Evolutionary conservation across 192 early-diverging fungal genomes (phyloP).

Genomic region (Funneliformis geosporum): DNA sequence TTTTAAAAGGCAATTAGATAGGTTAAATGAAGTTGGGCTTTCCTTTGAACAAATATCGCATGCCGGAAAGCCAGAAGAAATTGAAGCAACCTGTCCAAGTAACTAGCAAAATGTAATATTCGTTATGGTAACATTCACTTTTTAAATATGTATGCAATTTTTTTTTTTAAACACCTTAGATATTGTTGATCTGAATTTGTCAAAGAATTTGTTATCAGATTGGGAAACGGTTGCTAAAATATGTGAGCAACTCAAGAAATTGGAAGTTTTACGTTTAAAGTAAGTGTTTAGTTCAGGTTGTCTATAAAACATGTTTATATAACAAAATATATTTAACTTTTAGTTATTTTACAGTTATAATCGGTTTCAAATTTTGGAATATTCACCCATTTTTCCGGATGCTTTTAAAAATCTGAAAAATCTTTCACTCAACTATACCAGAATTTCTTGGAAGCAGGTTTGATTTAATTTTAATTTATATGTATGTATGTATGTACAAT

Average conservation of each 20-base stretch:
- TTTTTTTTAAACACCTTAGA: constrained; percentile 24
- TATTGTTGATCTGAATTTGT: constrained; percentile 58
- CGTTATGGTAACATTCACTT: too few relatives aligned
- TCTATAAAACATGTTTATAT: background rate
- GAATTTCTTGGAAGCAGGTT: constrained; percentile 43
- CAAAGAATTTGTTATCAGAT: constrained; percentile 50
- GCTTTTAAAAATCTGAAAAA: constrained; percentile 37
- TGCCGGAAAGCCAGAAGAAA: constrained; percentile 42
- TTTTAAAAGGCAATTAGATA: constrained; percentile 33
- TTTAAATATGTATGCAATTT: too few relatives aligned
- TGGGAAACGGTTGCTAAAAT: constrained; percentile 54
- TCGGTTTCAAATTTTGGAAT: constrained; percentile 31
- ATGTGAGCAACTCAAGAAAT: constrained; percentile 40
- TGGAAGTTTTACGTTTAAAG: constrained; percentile 53
- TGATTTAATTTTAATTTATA: background rate
- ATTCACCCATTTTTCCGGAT: background rate
- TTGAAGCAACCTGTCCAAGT: constrained; percentile 43
- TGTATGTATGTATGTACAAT: constrained; percentile 14
- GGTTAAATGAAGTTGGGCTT: constrained; percentile 38
- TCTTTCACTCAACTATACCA: constrained; percentile 39
- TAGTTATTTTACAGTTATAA: constrained; percentile 25
- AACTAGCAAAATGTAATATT: constrained; percentile 11
- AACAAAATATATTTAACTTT: background rate
- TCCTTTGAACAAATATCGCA: constrained; percentile 44
- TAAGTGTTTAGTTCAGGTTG: constrained; percentile 33